Evolutionary conservation across 306 rosid species (phyloP).

Genomic region (Vicia sativa): DNA sequence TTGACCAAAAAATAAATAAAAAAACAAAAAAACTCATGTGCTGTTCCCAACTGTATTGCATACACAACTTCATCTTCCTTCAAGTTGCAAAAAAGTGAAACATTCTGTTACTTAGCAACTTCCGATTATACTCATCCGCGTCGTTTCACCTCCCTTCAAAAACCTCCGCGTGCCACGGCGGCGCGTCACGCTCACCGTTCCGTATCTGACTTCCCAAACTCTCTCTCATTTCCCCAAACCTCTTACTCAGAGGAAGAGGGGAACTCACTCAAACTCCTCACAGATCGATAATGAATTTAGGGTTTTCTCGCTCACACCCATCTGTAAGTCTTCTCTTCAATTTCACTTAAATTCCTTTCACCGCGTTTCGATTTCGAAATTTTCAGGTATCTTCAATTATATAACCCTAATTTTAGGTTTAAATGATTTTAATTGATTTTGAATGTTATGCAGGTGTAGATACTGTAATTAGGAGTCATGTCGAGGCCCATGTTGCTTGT

Average conservation of each 20-base stretch:
- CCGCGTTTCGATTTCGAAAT: neutral
- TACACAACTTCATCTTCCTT: constrained; percentile 30
- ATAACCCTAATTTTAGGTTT: constrained; percentile 22
- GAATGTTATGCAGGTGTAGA: constrained; percentile 50
- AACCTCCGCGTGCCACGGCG: neutral
- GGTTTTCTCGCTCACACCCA: constrained; percentile 40
- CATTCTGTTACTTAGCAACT: neutral
- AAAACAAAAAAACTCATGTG: too few relatives aligned
- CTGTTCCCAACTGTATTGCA: constrained; percentile 1
- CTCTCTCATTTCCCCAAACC: constrained; percentile 28
- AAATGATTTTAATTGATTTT: constrained; percentile 4
- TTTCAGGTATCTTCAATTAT: neutral
- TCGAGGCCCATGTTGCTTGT: constrained; percentile 85
- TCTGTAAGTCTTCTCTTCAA: constrained; percentile 48
- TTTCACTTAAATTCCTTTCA: neutral
- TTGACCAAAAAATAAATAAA: too few relatives aligned
- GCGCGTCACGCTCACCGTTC: neutral
- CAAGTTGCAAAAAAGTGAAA: constrained; percentile 8
- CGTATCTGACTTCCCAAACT: neutral
- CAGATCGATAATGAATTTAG: constrained; percentile 54
- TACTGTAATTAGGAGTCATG: constrained; percentile 53
- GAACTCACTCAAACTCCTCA: neutral
- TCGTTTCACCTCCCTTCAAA: neutral
- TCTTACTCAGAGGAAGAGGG: neutral
- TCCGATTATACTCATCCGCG: neutral